These are phyloP conservation scores for Cymbopogon citratus DNA, from an alignment of 176 grass and related monocot genomes.

Conservation along the genomic window DNA sequence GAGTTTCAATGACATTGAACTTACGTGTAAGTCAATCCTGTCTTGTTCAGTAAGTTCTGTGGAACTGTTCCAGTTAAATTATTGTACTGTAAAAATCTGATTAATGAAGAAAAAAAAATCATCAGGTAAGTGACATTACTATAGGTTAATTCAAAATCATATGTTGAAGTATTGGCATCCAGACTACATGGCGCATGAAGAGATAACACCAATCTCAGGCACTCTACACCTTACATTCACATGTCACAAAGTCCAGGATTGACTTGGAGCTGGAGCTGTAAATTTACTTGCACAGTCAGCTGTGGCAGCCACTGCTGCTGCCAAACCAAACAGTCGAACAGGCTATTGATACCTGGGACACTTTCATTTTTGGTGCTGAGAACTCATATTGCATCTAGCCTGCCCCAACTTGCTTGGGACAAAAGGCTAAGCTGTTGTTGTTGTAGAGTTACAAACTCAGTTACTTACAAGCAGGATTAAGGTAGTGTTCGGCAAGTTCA, in stretches of 20 bases:
- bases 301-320: too few species aligned
- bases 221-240: not conserved
- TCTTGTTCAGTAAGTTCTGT: constrained; percentile 43
- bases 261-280: not conserved
- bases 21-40: constrained; percentile 55
- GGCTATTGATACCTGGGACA: not conserved
- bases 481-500: not conserved
- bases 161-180: not conserved
- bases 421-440: too few species aligned
- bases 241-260: not conserved
- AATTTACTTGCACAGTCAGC: too few species aligned
- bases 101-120: constrained; percentile 10
- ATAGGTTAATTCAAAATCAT: not conserved
- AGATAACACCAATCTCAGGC: not conserved
- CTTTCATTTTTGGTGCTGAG: not conserved
- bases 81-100: constrained; percentile 80
- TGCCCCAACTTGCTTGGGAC: too few species aligned
- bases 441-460: too few species aligned
- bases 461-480: not conserved
- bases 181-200: not conserved
- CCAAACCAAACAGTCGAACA: too few species aligned
- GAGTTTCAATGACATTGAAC: not conserved
- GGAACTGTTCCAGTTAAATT: constrained; percentile 55
- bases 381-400: not conserved
- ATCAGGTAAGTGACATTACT: not conserved